Conservation (phyloP, 2,329 filamentous ascomycete species). For the Hansfordia pulvinata region DNA sequence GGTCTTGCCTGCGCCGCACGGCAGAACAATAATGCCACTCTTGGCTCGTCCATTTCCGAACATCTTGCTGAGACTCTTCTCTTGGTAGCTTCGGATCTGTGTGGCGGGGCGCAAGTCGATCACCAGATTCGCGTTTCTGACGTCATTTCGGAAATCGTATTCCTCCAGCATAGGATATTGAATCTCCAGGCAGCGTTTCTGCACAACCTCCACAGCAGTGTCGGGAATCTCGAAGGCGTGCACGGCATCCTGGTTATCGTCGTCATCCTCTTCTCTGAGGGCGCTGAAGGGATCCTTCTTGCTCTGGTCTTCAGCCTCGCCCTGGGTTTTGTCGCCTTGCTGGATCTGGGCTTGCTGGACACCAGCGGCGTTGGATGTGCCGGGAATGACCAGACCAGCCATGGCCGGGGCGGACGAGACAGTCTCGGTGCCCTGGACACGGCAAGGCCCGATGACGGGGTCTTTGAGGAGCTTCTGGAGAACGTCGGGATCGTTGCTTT, state of each 20-base stretch:
- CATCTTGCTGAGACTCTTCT: conserved; percentile 98
- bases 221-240: conserved; percentile 88
- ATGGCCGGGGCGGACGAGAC: conserved; percentile 80
- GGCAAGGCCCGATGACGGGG: conserved; percentile 63
- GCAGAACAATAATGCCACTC: conserved; percentile 92
- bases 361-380: conserved; percentile 84
- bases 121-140: conserved; percentile 77
- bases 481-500: conserved; percentile 78
- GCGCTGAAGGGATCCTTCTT: conserved; percentile 58
- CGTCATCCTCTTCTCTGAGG: conserved; percentile 68
- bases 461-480: conserved; percentile 81
- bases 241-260: conserved; percentile 76
- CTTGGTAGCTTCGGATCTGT: conserved; percentile 86
- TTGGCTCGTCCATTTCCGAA: conserved; percentile 96
- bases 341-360: conserved; percentile 55
- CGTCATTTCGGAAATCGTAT: conserved; percentile 92
- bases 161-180: conserved; percentile 85
- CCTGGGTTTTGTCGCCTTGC: conserved; percentile 24
- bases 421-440: conserved; percentile 57
- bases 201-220: conserved; percentile 69
- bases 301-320: conserved; percentile 32
- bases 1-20: conserved; percentile 94
- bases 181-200: conserved; percentile 78
- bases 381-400: conserved; percentile 79
- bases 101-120: conserved; percentile 86